Base-by-base conservation (phyloP, 768 basidiomycete species). In the Hypholoma fasciculare region DNA sequence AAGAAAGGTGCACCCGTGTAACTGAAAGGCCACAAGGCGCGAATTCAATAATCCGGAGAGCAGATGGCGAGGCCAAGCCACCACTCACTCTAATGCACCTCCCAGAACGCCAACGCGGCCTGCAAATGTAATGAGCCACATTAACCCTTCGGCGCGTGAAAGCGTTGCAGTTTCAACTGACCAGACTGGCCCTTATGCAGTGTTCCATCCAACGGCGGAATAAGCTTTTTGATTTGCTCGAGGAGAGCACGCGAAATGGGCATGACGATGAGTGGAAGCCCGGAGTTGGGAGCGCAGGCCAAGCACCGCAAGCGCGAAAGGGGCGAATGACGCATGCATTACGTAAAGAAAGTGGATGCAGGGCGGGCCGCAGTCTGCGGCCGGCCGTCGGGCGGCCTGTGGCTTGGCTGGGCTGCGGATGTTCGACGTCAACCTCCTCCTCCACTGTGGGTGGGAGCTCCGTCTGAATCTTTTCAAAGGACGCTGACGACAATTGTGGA, bases 1-100 rank as follows among this genome's bases (percentile, higher is more conserved):
- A 98, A 98, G 80, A 87, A 99, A 0, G 97, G 97, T 17, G 97
- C 97, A 14, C 97, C 97, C 0, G 96, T 92, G 72, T 98, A 98
- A 70, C 96, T 97, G 26, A 14, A 52, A 17, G 46, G 23, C 52
- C 43, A 34, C n/a, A 23, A 9, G 52, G 38, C 27, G 6, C 30
- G 6, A 2, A 34, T 3, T 34, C 30, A 34, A 34, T 34, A 34
- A 34, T 34, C 7, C 30, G 6, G 30, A 34, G 30, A 34, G 7
- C 30, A 34, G 30, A 34, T 7, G 30, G 43, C 26, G 14, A 23
- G 27, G 23, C 23, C 27, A n/a, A 13, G 30, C n/a, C 27, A 19
- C 27, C 9, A 69, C 91, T 73, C 65, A 97, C 96, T 98, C 96
- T 62, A 89, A 77, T 38, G 94, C 94, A 30, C 96, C 96, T 59